These are phyloP conservation scores for Mycosphaerella arachidis DNA, from an alignment of 2,329 filamentous ascomycete genomes.

Conservation along the genomic window DNA sequence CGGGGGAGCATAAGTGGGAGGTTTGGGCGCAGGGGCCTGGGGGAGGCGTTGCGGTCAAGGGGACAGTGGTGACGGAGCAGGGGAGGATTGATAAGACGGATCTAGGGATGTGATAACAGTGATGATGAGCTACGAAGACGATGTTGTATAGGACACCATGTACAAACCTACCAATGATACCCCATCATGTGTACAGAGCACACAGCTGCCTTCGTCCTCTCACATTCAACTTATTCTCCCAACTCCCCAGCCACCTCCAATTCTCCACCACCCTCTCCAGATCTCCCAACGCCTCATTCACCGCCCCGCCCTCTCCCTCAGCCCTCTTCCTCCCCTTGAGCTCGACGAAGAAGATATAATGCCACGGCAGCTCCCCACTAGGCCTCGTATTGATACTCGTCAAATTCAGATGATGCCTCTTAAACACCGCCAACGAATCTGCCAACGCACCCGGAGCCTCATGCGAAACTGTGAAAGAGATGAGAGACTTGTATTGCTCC, in stretches of 20 bases:
- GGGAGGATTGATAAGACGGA: constrained; percentile 16
- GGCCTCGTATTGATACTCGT: constrained; percentile 88
- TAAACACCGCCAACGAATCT: constrained; percentile 74
- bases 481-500: constrained; percentile 60
- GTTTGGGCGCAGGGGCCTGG: constrained; percentile 41
- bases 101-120: constrained; percentile 4
- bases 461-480: constrained; percentile 72
- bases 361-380: constrained; percentile 69
- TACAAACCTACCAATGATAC: background rate
- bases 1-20: constrained; percentile 38
- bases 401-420: constrained; percentile 67
- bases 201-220: constrained; percentile 23
- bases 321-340: constrained; percentile 60
- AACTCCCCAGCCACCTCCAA: constrained; percentile 53
- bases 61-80: constrained; percentile 32
- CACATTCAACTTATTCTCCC: constrained; percentile 34
- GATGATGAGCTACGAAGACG: no score
- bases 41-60: constrained; percentile 44
- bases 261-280: constrained; percentile 55
- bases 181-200: background rate
- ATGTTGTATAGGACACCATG: no score
- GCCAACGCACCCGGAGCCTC: constrained; percentile 75
- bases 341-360: constrained; percentile 94
- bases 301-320: constrained; percentile 52
- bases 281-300: constrained; percentile 57